phyloP scores from a whole-genome alignment of 1,139 yeast genomes.

The Meyerozyma carpophila region DNA sequence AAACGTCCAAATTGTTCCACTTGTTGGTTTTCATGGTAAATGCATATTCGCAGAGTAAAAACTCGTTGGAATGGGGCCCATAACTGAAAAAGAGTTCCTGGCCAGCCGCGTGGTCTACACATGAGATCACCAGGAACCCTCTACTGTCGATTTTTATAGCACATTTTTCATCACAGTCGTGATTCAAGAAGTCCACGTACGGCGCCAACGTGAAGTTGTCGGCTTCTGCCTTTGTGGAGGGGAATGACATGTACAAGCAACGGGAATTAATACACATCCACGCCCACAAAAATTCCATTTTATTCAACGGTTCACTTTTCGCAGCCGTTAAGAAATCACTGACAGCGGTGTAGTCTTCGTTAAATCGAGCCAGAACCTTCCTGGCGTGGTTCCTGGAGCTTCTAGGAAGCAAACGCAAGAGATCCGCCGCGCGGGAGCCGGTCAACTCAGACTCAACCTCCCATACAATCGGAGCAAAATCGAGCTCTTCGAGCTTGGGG shows the following conservation, averaged over 20 bases:
- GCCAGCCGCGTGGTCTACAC: conserved; percentile 27
- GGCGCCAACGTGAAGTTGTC: conserved; percentile 92
- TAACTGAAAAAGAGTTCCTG: conserved; percentile 72
- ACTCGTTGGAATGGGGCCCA: conserved; percentile 85
- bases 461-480: conserved; percentile 51
- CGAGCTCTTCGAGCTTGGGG: conserved; percentile 47
- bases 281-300: conserved; percentile 36
- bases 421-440: neutral
- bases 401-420: conserved; percentile 35
- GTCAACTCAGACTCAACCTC: conserved; percentile 17
- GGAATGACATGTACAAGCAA: conserved; percentile 74
- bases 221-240: conserved; percentile 39
- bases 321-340: conserved; percentile 12
- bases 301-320: conserved; percentile 2
- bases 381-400: conserved; percentile 28
- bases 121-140: conserved; percentile 50
- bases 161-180: conserved; percentile 53
- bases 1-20: conserved; percentile 70
- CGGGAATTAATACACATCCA: conserved; percentile 92
- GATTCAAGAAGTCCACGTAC: conserved; percentile 83
- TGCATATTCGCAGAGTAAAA: conserved; percentile 82
- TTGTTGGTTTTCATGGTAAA: conserved; percentile 53
- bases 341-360: conserved; percentile 30
- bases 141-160: conserved; percentile 37
- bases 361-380: conserved; percentile 33